phyloP scores from a whole-genome alignment of 768 basidiomycete genomes.

The Pholiota molesta region DNA sequence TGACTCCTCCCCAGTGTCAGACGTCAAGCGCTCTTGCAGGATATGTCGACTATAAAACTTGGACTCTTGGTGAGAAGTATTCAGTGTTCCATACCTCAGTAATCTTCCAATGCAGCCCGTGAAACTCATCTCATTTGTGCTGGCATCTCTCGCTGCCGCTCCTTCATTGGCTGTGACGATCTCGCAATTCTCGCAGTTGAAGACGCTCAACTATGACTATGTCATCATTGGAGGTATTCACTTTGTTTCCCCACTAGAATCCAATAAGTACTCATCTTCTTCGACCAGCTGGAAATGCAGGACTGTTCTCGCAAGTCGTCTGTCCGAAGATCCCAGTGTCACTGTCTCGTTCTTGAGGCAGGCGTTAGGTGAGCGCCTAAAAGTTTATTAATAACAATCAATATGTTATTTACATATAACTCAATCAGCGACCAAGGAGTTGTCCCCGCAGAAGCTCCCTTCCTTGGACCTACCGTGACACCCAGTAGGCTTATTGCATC shows the following conservation, averaged over 20 bases:
- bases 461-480: slow-evolving; percentile 20
- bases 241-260: background rate
- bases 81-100: background rate
- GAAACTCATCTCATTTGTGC: background rate
- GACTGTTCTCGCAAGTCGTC: slow-evolving; percentile 13
- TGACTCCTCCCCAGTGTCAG: background rate
- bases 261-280: background rate
- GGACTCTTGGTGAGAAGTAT: background rate
- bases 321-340: slow-evolving; percentile 12
- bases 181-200: slow-evolving; percentile 9
- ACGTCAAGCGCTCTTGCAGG: background rate
- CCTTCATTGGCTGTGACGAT: background rate
- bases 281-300: slow-evolving; percentile 15
- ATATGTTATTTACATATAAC: background rate
- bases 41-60: slow-evolving; percentile 2
- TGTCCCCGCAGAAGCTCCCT: slow-evolving; percentile 17
- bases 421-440: slow-evolving; percentile 20
- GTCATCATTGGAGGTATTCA: slow-evolving; percentile 18
- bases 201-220: slow-evolving; percentile 14
- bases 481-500: slow-evolving; percentile 12
- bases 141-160: background rate
- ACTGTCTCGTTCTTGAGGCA: slow-evolving; percentile 19
- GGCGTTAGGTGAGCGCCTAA: slow-evolving; percentile 11
- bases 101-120: background rate
- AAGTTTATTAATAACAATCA: background rate